Base-by-base conservation (phyloP, 352 stramenopile genomes). In the Globisporangium nodosum region DNA sequence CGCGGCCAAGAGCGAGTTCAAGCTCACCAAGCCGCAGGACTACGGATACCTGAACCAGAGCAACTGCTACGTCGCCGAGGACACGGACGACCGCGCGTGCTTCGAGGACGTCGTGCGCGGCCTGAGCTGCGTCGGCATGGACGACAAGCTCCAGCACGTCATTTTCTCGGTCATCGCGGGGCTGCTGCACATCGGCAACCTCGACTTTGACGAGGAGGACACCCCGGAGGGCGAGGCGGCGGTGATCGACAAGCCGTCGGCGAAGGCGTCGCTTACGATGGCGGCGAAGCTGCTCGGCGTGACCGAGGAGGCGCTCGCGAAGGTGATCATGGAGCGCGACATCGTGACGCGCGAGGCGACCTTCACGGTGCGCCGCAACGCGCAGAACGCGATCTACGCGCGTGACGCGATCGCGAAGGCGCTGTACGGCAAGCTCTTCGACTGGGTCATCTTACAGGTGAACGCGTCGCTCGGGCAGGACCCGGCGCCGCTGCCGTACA, bases 131-230 rank as follows among this genome's bases (percentile, higher is more conserved):
- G 85, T 95, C 21, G 84, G 88, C 61, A 89, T 97, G 48, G 61
- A 81, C 52, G 70, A 82, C 5, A 48, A 63, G 45, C 67, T 87
- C 56, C 81, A 94, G 62, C 74, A 92, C 42, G 63, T 78, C 15
- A 88, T 99, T 6, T 97, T 98, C 71, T 85, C 74, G 30, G 84
- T 98, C 49, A 78, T 97, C 58, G 94, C 94, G 0, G 95, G 90
- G 57, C 78, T 99, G 39, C 68, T 99, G 47, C 96, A 99, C 73
- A 79, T 99, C 40, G 96, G 96, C 52, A 98, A 99, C 77, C 84
- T 99, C 37, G 74, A 96, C 15, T 98, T 98, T 66, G 84, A 97
- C 43, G 85, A 95, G 54, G 85, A 94, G 66, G 87, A 96, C 55
- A 88, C 85, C 21, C 64, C 84, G 4, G 84, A 94, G 54, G 82